Percentiles rank a stretch among this genome's conserved stretches.
Conservation (phyloP, 306 rosid species). For the Citrullus colocynthis region DNA sequence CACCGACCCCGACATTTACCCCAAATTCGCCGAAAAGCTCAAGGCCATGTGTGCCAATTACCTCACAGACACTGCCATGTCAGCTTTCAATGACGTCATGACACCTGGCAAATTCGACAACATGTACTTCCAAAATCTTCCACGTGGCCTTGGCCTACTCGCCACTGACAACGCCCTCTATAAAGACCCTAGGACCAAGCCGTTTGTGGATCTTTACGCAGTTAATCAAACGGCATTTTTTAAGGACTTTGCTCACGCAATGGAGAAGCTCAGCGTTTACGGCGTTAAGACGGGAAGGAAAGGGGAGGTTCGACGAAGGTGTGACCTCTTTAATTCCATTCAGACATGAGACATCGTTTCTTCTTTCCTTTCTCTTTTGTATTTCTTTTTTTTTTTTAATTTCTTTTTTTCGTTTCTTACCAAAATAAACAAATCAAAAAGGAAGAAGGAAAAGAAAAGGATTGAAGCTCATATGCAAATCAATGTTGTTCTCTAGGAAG, state of each 20-base stretch:
- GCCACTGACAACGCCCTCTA: neutral
- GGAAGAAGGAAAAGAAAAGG: neutral
- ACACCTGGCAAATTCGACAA: conserved; percentile 12
- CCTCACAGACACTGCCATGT: neutral
- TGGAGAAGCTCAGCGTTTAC: conserved; percentile 2
- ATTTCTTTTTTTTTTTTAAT: neutral
- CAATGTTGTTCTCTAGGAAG: neutral
- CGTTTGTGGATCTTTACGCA: neutral
- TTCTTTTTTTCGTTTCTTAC: neutral
- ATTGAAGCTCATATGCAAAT: neutral
- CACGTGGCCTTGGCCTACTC: neutral
- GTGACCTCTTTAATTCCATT: conserved; percentile 6
- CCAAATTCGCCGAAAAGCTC: neutral
- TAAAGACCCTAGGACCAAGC: conserved; percentile 5
- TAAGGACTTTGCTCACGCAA: neutral
- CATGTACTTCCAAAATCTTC: neutral
- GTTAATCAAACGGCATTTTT: conserved; percentile 9
- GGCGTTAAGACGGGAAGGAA: conserved; percentile 5
- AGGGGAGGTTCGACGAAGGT: conserved; percentile 2
- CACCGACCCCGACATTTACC: conserved; percentile 5
- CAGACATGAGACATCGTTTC: neutral
- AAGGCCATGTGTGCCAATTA: neutral
- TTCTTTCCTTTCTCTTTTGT: neutral
- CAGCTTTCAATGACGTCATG: conserved; percentile 9
- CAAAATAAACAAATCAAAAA: neutral